Conservation (phyloP, 495 filamentous ascomycete species). For the Melanomma pulvis-pyrius region DNA sequence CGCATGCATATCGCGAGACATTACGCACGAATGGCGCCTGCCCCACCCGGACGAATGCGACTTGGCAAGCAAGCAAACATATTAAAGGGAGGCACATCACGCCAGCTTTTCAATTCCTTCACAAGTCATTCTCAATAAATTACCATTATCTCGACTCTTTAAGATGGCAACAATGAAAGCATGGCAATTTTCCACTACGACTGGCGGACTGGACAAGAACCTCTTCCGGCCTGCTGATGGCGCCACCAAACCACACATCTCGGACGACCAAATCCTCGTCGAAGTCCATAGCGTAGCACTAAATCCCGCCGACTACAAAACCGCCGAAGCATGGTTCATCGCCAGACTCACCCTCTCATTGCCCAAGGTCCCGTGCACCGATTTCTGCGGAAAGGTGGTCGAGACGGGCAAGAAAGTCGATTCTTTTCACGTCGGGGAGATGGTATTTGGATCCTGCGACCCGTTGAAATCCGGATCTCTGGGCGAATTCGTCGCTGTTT, state of each 20-base stretch:
- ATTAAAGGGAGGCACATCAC: too few relatives aligned
- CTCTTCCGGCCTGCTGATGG: conserved; percentile 32
- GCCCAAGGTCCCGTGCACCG: conserved; percentile 38
- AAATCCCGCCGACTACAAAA: conserved; percentile 45
- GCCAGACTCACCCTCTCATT: conserved; percentile 25
- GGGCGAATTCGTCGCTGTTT: conserved; percentile 36
- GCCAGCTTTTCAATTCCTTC: too few relatives aligned
- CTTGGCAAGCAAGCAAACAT: neutral
- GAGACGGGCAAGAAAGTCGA: conserved; percentile 22
- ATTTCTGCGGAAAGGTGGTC: conserved; percentile 42
- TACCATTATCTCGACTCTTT: neutral
- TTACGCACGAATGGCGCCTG: neutral
- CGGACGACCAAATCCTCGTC: conserved; percentile 33
- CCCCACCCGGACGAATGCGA: neutral
- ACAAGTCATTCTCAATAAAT: too few relatives aligned
- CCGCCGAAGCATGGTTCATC: conserved; percentile 36
- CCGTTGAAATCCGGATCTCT: conserved; percentile 19
- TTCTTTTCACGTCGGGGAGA: conserved; percentile 33
- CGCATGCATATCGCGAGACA: neutral
- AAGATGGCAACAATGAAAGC: conserved; percentile 40
- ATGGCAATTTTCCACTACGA: conserved; percentile 30
- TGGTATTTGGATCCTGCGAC: conserved; percentile 39
- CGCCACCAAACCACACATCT: conserved; percentile 22
- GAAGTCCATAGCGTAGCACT: conserved; percentile 40
- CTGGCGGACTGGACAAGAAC: conserved; percentile 41